Evolutionary conservation across 768 basidiomycete species (phyloP).

Genomic region (Tephrocybe rancida): DNA sequence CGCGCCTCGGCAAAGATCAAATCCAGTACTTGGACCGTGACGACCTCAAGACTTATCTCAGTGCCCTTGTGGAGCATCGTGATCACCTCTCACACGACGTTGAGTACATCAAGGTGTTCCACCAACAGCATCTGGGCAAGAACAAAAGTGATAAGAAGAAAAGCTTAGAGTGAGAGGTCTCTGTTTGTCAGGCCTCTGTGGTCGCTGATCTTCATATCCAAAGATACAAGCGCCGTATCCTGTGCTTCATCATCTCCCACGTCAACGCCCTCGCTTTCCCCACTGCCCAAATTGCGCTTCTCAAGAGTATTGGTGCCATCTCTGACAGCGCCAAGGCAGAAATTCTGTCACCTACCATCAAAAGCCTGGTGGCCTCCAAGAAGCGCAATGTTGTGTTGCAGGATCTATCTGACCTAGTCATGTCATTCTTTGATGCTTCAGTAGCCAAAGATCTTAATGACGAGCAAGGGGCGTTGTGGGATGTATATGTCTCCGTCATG

Average conservation of each 20-base stretch:
- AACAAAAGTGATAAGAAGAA: conserved; percentile 58
- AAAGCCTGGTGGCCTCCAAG: conserved; percentile 30
- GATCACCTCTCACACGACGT: conserved; percentile 65
- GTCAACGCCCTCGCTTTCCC: conserved; percentile 56
- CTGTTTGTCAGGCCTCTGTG: background rate
- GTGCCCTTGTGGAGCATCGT: conserved; percentile 46
- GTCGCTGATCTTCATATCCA: background rate
- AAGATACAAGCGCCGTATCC: conserved; percentile 71
- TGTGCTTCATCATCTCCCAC: conserved; percentile 84
- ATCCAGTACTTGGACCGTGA: conserved; percentile 73
- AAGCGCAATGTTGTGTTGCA: conserved; percentile 24
- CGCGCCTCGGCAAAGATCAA: conserved; percentile 27
- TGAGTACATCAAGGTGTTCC: conserved; percentile 58
- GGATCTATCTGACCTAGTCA: conserved; percentile 39
- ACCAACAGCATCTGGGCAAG: conserved; percentile 54
- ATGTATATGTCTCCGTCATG: conserved; percentile 45
- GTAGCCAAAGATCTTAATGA: conserved; percentile 47
- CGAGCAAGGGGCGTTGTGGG: conserved; percentile 48
- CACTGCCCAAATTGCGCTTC: conserved; percentile 51
- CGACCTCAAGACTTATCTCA: conserved; percentile 62
- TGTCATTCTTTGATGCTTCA: conserved; percentile 57
- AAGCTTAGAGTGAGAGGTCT: conserved; percentile 47
- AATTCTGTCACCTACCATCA: conserved; percentile 62
- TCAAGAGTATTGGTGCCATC: conserved; percentile 48
- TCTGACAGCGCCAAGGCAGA: conserved; percentile 50